Evolutionary conservation across 805 yeast genomes (phyloP), one percentile per base, ranked within the genome.

Genomic region (Maudiozyma turicensis): DNA sequence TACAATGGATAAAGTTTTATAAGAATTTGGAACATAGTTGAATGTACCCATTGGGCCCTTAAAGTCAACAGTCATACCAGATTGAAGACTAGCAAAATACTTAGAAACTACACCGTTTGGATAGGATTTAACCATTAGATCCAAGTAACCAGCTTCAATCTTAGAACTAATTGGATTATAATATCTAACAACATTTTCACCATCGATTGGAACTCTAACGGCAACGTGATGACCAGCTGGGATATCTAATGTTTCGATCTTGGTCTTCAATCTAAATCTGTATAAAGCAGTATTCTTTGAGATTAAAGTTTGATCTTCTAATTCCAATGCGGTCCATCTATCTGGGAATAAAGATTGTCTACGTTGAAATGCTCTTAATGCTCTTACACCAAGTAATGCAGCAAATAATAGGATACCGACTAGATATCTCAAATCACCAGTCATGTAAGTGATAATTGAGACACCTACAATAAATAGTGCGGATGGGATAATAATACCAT

Each of bases 11-110:
- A 86, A 72, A 51, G 80, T 77, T 52, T 75, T 75, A 40, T 80
- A 82, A 70, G 78, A 75, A 60, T 83, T 83, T 11, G 70, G 57
- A n/a, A 54, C 58, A 62, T 82, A 83, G 34, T 77, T 65, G 66
- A 86, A 78, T 62, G 82, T 75, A 13, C 95, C 93, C 45, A 84
- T 84, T 14, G 93, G 89, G 1, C 95, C 95, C 64, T 80, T 78
- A 59, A 86, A 84, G 52, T 77, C 76, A 15, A 84, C 85, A 20
- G 75, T 72, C 63, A 80, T 80, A 35, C 89, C 91, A 43, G 78
- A 78, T 47, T 67, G 70, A 57, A 86, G 72, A 52, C 72, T 60
- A 5, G 91, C 91, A 66, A 86, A 78, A 53, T 74, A 69, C 57
- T 72, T 80, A 6, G 90, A 82, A 7, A 86, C 86, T 49, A 65